Conservation (phyloP, 2,329 filamentous ascomycete genomes). For the Botrytis byssoidea region DNA sequence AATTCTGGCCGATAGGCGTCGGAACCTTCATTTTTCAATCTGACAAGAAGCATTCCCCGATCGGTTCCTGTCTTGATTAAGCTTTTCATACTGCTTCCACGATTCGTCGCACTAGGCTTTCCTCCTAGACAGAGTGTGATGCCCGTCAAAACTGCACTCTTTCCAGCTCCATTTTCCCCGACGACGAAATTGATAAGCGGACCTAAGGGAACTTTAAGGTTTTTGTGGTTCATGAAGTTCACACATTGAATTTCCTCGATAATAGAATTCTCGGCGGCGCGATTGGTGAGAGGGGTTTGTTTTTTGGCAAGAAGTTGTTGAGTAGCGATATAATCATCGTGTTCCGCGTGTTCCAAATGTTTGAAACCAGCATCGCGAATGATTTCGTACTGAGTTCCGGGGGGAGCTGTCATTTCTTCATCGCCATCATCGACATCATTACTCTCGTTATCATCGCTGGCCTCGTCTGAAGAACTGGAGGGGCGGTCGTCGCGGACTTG, state of each 20-base stretch:
- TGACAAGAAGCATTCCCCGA: conserved; percentile 72
- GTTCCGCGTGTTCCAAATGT: conserved; percentile 55
- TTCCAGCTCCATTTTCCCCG: conserved; percentile 95
- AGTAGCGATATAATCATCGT: conserved; percentile 63
- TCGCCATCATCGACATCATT: conserved; percentile 35
- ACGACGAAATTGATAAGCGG: conserved; percentile 98
- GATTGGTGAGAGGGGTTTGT: conserved; percentile 61
- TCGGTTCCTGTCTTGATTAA: conserved; percentile 90
- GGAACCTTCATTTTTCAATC: conserved; percentile 85
- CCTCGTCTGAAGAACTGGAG: conserved; percentile 32
- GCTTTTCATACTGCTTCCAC: conserved; percentile 82
- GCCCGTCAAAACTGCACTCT: conserved; percentile 91
- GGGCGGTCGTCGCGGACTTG: conserved; percentile 24
- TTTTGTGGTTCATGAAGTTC: conserved; percentile 96
- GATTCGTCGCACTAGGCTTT: conserved; percentile 89
- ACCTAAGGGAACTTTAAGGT: conserved; percentile 79
- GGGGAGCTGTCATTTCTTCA: conserved; percentile 26
- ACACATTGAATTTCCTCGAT: conserved; percentile 82
- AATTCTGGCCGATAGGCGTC: conserved; percentile 79
- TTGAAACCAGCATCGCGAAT: conserved; percentile 59
- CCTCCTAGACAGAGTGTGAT: conserved; percentile 92
- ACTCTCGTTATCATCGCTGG: conserved; percentile 36
- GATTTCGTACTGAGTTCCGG: conserved; percentile 60
- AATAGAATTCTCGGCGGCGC: conserved; percentile 78
- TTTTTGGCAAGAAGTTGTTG: conserved; percentile 51